Percentiles rank a stretch among this genome's conserved stretches.
phyloP scores from a whole-genome alignment of 306 rosid species.

The Lupinus albus region DNA sequence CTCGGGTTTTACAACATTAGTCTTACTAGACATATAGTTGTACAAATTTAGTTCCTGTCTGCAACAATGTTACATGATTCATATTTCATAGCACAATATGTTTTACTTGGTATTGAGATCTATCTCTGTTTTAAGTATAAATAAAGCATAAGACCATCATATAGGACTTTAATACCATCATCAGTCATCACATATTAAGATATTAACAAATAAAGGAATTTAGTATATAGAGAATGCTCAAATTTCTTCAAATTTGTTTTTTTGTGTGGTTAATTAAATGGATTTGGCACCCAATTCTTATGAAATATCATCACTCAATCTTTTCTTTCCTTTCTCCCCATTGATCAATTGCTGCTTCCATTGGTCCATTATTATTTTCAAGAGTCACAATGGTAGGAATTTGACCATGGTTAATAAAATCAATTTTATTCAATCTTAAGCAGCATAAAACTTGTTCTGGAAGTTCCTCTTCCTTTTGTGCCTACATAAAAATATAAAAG shows the following conservation, averaged over 20 bases:
- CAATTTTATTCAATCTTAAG: conserved; percentile 74
- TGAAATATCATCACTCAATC: background rate
- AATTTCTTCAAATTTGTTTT: background rate
- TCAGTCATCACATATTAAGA: background rate
- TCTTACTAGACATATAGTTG: too few relatives aligned
- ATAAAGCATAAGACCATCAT: background rate
- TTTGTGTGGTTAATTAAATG: conserved; percentile 6
- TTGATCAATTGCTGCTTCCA: background rate
- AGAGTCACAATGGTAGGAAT: conserved; percentile 69
- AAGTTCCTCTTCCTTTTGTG: conserved; percentile 87
- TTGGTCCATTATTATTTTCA: conserved; percentile 47
- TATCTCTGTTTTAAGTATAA: too few relatives aligned
- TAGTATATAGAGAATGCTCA: conserved; percentile 16
- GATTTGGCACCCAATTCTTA: conserved; percentile 3
- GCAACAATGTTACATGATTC: too few relatives aligned
- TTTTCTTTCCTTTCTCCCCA: background rate
- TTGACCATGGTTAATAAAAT: conserved; percentile 78
- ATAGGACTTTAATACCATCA: conserved; percentile 3
- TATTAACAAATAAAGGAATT: background rate
- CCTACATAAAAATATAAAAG: conserved; percentile 47
- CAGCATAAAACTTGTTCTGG: conserved; percentile 90
- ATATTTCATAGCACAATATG: too few relatives aligned
- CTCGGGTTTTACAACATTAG: too few relatives aligned
- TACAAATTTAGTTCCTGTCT: too few relatives aligned
- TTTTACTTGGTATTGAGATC: too few relatives aligned